Evolutionary conservation across 164 flowering plant species (phyloP), one percentile per base, ranked within the genome.

Genomic region (Annona cherimola): DNA sequence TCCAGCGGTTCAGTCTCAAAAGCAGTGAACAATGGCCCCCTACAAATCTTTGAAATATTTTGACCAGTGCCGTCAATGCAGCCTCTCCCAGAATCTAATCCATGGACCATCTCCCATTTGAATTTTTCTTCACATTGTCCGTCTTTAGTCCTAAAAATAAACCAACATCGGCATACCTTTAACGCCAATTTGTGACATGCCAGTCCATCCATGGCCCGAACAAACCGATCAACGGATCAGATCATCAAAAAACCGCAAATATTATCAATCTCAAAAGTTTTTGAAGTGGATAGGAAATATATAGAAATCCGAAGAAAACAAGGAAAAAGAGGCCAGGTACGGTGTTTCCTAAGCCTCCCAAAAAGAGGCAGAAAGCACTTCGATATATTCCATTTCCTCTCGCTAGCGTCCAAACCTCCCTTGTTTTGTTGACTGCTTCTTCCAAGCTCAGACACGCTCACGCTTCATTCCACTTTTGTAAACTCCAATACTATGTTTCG

Each of bases 321-420:
- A 78, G 73, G 44, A 69, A 75, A 69, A 41, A 5, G 43, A 45
- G 69, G 71, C 77, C 67, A 74, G 68, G 35, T 54, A 59, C 75
- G 68, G 73, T 64, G 60, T 71, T 75, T 72, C 71, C 81, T 64
- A 75, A 44, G 62, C n/a, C 42, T 76, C 59, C 42, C 64, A 50
- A 70, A 59, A 66, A 71, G 62, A 63, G 50, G n/a, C 35, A 8
- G 63, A 41, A 50, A 50, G 57, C 57, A 50, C 57, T 11, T 12
- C 7, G 42, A 20, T 39, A 39, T 61, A 8, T 54, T 73, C 66
- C 42, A 9, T 8, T 7, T 4, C 60, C 55, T n/a, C 39, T 26
- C 9, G 16, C 45, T 16, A 44, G 18, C 42, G 14, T 44, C 55
- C 50, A 65, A 44, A 54, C 2, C 42, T 20, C 18, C 45, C 39